Evolutionary conservation across 2,329 filamentous ascomycete genomes (phyloP), one percentile per base, ranked within the genome.

Genomic region (Penicillium sp.): DNA sequence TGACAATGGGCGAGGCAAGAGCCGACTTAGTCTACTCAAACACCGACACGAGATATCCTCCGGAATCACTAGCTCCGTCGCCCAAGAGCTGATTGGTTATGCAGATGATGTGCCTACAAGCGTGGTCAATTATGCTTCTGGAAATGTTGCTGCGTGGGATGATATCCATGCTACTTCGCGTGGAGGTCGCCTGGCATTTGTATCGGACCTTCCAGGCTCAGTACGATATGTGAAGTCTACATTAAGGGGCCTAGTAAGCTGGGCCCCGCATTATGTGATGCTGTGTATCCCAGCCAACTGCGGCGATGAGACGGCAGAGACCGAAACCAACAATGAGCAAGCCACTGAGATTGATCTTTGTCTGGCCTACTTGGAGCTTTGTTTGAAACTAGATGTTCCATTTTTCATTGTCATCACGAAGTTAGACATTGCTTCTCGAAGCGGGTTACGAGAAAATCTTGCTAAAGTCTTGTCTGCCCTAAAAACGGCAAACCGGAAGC

Each of bases 31-130:
- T 67, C 82, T 98, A 50, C 80, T 99, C 29, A 96, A 92, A 71
- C 95, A 99, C 74, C 87, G 90, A 11, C 95, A 99, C 71, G 95
- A 99, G 72, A 90, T 98, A 56, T 88, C 84, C 3, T 96, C 93
- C 2, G 95, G 95, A 0, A 83, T 96, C 61, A 99, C 95, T 1
- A 97, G 92, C 70, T 98, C 93, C 6, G 89, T 99, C 45, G 91
- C 95, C 0, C 93, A 97, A 68, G 95, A 98, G 72, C 81, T 99
- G 10, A 84, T 99, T 60, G 95, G 95, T 8, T 99, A 98, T 71
- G 82, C 83, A 43, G 62, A 67, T 7, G 60, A 57, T 35, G 45
- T 54, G 3, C 46, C 63, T 6, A 39, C 63, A 10, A 52, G 60
- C 7, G 73, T 81, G 50, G 68, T 96, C 68, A 98, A 96, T 71